Base-by-base conservation (phyloP, 2,329 filamentous ascomycete genomes). In the Colletotrichum incanum region DNA sequence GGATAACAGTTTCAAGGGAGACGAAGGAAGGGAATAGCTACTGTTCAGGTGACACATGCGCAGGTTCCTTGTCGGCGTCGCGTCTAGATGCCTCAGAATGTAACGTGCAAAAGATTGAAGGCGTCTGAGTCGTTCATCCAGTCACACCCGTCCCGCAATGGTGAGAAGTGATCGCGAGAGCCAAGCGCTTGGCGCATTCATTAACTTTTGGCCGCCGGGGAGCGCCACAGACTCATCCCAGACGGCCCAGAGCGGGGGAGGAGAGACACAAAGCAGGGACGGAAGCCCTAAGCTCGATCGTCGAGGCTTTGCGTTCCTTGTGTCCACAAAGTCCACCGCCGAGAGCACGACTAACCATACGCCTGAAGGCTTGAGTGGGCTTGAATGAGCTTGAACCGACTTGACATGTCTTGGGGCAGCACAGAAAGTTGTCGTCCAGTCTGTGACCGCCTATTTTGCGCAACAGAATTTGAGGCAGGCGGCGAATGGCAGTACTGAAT, bases 321-420 rank as follows among this genome's bases (percentile, higher is more conserved):
- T 65, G 52, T 47, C 59, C 69, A 55, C 39, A 49, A 64, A 60
- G 65, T 55, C 54, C 70, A 56, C 47, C 56, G 70, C 72, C 65
- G 63, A 67, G 61, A 43, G 47, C 58, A 62, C 60, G 56, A 54
- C 49, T 31, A 47, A 5, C 43, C 41, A 20, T n/a, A 43, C 60
- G 63, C 59, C 63, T n/a, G 37, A 67, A 73, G 60, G 72, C 73
- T 74, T 74, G 66, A 45, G 8, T 73, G 69, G 65, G 69, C 65
- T 67, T 61, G 31, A 67, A 62, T 50, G 45, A 74, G 73, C 73
- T 56, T 72, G 70, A 69, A 65, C 54, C 31, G 20, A 63, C 65
- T 58, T 58, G 65, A 68, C 58, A 45, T 26, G 18, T 47, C 58
- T 65, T 60, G 59, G 43, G 60, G 54, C 41, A 34, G 34, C 49